Percentiles rank a stretch among this genome's conserved stretches.
Conservation (phyloP, 306 rosid genomes). For the Purshia tridentata region DNA sequence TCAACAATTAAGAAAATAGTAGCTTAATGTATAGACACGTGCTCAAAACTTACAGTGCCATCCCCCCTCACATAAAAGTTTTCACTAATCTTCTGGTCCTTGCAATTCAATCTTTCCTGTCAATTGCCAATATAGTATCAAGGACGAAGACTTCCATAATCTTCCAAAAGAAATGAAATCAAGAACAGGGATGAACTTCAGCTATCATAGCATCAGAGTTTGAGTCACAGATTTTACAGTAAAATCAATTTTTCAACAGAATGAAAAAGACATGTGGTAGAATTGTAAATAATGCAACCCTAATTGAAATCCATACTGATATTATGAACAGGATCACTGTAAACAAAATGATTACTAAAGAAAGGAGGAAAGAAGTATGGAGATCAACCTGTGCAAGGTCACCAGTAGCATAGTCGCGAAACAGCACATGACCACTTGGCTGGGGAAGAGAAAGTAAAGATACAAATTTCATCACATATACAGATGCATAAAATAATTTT, state of each 20-base stretch:
- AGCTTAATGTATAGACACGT: slow-evolving; percentile 10
- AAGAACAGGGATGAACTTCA: background rate
- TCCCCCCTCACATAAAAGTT: slow-evolving; percentile 91
- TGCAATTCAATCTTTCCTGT: slow-evolving; percentile 80
- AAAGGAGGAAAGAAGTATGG: slow-evolving; percentile 3
- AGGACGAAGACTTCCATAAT: background rate
- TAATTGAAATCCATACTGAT: background rate
- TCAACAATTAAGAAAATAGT: slow-evolving; percentile 19
- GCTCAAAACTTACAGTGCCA: slow-evolving; percentile 75
- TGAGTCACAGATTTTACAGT: background rate
- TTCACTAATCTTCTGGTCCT: slow-evolving; percentile 87
- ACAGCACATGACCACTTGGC: slow-evolving; percentile 74
- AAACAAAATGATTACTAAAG: slow-evolving; percentile 10
- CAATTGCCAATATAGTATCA: slow-evolving; percentile 13
- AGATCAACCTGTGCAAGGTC: slow-evolving; percentile 94
- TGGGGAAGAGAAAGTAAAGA: slow-evolving; percentile 36
- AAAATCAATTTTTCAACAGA: background rate
- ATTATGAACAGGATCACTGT: background rate
- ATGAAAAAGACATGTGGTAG: too few species aligned
- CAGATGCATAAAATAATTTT: slow-evolving; percentile 13
- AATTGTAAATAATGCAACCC: too few species aligned
- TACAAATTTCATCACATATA: slow-evolving; percentile 21
- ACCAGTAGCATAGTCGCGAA: slow-evolving; percentile 90
- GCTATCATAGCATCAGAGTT: slow-evolving; percentile 6
- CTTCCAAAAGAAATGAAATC: background rate